Percentiles rank a stretch among this genome's conserved stretches.
phyloP scores from a whole-genome alignment of 441 rosid species.

The Isatis lusitanica region DNA sequence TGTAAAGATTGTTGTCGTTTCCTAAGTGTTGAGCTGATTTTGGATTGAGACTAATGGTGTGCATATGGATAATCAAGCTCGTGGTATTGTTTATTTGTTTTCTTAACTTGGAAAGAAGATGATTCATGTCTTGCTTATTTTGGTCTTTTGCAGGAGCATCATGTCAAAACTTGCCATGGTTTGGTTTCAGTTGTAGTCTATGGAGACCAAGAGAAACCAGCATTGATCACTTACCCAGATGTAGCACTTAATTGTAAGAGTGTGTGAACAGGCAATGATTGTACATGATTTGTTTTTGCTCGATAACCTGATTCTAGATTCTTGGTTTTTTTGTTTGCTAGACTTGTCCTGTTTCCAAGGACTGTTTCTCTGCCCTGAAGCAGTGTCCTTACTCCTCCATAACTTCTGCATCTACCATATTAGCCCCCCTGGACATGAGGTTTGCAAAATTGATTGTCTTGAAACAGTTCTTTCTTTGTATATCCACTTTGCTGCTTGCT shows the following conservation, averaged over 20 bases:
- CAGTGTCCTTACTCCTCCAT: constrained; percentile 64
- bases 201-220: constrained; percentile 75
- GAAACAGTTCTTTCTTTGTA: background rate
- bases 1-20: background rate
- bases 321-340: constrained; percentile 24
- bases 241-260: constrained; percentile 64
- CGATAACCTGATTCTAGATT: constrained; percentile 25
- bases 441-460: constrained; percentile 42
- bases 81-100: background rate
- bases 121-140: background rate
- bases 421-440: constrained; percentile 81
- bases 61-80: constrained; percentile 7
- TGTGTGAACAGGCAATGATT: background rate
- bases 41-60: constrained; percentile 14
- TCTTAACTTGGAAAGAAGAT: background rate
- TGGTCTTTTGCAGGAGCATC: constrained; percentile 55
- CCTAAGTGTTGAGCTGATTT: background rate
- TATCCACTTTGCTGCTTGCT: constrained; percentile 1
- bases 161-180: constrained; percentile 61
- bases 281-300: constrained; percentile 8
- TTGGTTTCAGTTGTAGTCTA: constrained; percentile 62
- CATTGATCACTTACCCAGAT: constrained; percentile 74
- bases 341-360: constrained; percentile 81
- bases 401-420: constrained; percentile 79
- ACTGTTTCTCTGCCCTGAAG: constrained; percentile 77